These are phyloP conservation scores for Paecilomyces sp. DNA, from an alignment of 2,329 filamentous ascomycete species.

Conservation along the genomic window DNA sequence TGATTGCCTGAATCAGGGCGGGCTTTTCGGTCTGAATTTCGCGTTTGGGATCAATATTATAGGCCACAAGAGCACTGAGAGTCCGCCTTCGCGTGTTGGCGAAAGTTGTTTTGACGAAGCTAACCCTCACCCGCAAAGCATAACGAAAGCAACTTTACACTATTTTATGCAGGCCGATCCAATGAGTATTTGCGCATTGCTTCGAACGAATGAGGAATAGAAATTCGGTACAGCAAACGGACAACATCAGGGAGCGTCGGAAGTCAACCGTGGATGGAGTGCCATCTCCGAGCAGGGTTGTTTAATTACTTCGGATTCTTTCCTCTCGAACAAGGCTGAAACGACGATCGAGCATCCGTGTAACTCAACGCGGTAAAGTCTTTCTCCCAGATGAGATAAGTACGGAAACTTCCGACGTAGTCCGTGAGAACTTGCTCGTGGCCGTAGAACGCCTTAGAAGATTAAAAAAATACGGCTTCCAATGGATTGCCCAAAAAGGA, in stretches of 20 bases:
- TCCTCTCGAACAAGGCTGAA: background rate
- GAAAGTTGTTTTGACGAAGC: background rate
- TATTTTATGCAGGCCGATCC: background rate
- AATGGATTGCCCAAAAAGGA: background rate
- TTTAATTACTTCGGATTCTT: background rate
- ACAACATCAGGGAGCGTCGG: background rate
- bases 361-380: background rate
- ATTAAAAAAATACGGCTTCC: background rate
- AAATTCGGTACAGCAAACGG: background rate
- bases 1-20: background rate
- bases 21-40: background rate
- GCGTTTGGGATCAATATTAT: background rate
- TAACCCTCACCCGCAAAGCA: background rate
- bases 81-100: background rate
- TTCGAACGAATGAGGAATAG: background rate
- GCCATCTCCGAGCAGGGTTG: background rate
- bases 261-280: background rate
- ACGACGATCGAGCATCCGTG: background rate
- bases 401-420: background rate
- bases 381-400: background rate
- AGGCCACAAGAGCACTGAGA: background rate
- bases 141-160: background rate
- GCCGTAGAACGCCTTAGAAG: background rate
- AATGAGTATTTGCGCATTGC: background rate
- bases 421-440: background rate